Percentiles rank a stretch among this genome's conserved stretches.
Evolutionary conservation across 225 moss, liverwort and hornwort genomes (phyloP).

Genomic region (Rhytidiadelphus loreus): DNA sequence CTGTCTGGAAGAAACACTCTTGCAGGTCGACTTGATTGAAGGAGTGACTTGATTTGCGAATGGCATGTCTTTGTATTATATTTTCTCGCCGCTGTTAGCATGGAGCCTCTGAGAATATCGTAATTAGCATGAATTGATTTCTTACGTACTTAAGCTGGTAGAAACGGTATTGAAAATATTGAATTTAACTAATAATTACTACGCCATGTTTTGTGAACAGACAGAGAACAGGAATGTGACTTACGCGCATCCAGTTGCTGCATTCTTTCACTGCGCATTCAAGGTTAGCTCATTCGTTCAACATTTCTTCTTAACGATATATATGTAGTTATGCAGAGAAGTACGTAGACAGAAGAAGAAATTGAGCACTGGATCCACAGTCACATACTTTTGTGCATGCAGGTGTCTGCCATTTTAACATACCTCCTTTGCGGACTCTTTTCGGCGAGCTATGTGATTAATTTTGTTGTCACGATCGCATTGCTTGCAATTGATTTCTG

Average conservation of each 20-base stretch:
- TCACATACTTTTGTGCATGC: background rate
- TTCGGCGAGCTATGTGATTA: conserved; percentile 66
- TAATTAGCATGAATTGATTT: background rate
- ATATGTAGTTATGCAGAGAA: background rate
- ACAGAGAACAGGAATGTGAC: conserved; percentile 11
- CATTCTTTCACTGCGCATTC: conserved; percentile 55
- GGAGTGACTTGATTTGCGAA: background rate
- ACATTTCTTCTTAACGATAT: background rate
- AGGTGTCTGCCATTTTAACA: conserved; percentile 53
- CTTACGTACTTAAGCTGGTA: background rate
- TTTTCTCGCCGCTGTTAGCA: background rate
- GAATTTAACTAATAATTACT: background rate
- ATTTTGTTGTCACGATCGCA: conserved; percentile 59
- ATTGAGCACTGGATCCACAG: background rate
- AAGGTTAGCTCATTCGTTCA: conserved; percentile 35
- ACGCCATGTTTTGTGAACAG: background rate
- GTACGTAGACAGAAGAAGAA: background rate
- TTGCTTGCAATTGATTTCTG: conserved; percentile 80
- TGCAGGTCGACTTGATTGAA: background rate
- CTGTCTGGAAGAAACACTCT: background rate
- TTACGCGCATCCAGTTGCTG: conserved; percentile 58
- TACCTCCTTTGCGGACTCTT: conserved; percentile 76
- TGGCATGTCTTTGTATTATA: background rate
- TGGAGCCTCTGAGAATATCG: background rate
- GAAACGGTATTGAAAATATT: background rate